Percentiles rank a stretch among this genome's conserved stretches.
These are phyloP conservation scores for Platanthera guangdongensis DNA, from an alignment of 106 monocot genomes.

Conservation along the genomic window DNA sequence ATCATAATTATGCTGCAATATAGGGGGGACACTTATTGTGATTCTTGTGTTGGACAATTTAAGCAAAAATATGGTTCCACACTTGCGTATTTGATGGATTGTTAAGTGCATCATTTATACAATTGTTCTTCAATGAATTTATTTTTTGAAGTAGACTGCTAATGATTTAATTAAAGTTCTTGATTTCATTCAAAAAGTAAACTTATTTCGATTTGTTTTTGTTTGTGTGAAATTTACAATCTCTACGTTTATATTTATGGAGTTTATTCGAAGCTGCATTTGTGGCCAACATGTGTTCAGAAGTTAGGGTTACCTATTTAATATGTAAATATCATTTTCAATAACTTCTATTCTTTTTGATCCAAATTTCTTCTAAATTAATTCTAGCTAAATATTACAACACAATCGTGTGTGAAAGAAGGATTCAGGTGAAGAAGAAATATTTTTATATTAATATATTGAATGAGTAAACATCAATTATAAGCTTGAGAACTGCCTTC, in stretches of 20 bases:
- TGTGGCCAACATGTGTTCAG: neutral
- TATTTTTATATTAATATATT: too few relatives aligned
- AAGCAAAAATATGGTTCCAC: neutral
- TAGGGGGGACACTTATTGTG: neutral
- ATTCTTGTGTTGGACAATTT: neutral
- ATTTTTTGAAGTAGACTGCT: neutral
- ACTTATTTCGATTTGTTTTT: neutral
- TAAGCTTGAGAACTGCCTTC: too few relatives aligned
- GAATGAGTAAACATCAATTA: too few relatives aligned
- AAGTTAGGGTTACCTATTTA: neutral
- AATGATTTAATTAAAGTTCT: neutral
- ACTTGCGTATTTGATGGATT: neutral
- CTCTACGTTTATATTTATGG: neutral
- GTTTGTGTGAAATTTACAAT: neutral
- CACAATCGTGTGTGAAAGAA: neutral
- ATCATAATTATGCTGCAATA: neutral
- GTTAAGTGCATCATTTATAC: neutral
- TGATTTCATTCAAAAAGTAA: neutral
- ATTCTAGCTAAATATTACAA: too few relatives aligned
- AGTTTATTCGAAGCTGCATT: neutral
- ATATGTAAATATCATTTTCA: neutral
- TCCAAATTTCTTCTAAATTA: too few relatives aligned
- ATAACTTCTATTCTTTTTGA: neutral
- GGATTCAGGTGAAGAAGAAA: neutral
- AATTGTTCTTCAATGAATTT: neutral